Percentiles rank a stretch among this genome's conserved stretches.
Evolutionary conservation across 2,329 filamentous ascomycete genomes (phyloP).

Genomic region (Alternaria postmessia): DNA sequence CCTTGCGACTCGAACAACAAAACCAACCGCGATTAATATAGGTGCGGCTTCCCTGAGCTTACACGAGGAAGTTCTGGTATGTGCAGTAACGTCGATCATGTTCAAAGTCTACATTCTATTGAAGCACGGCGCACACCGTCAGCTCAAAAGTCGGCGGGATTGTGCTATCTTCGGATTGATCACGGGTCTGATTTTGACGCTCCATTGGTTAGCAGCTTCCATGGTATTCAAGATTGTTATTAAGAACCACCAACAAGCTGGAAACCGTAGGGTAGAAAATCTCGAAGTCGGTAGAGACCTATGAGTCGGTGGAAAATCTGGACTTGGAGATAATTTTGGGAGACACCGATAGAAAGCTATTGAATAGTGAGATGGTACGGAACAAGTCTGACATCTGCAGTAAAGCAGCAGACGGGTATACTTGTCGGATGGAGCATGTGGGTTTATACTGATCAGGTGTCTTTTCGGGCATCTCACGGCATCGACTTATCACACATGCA

Average conservation of each 20-base stretch:
- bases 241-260: background rate
- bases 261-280: background rate
- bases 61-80: background rate
- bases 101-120: background rate
- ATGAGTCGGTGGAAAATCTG: background rate
- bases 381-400: background rate
- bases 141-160: background rate
- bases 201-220: too few relatives aligned
- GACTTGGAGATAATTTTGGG: background rate
- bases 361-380: background rate
- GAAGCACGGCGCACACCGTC: background rate
- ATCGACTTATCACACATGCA: background rate
- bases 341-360: background rate
- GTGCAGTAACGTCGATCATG: background rate
- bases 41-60: background rate
- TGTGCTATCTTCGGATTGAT: background rate
- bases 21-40: background rate
- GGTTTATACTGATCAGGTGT: background rate
- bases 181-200: background rate
- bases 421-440: too few relatives aligned
- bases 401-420: background rate
- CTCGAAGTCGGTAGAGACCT: background rate
- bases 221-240: background rate
- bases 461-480: background rate
- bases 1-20: background rate